Conservation (phyloP, 768 basidiomycete species). For the Boletus vinaceobasis region DNA sequence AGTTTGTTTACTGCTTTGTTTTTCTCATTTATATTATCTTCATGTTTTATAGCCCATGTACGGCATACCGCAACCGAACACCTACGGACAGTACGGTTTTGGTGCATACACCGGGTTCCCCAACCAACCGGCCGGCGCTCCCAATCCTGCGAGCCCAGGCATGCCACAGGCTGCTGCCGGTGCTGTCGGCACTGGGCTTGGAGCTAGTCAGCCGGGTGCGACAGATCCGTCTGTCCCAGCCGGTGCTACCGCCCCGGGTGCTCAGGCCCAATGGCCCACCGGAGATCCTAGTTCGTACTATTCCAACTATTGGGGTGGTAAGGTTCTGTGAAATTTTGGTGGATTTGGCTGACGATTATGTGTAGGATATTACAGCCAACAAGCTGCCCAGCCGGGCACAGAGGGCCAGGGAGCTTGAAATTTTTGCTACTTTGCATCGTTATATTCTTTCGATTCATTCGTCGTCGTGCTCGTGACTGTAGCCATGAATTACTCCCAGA, state of each 20-base stretch:
- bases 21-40: neutral
- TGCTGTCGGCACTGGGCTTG: conserved; percentile 52
- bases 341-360: conserved; percentile 15
- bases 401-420: conserved; percentile 45
- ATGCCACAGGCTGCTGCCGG: conserved; percentile 57
- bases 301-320: conserved; percentile 83
- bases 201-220: conserved; percentile 55
- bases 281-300: conserved; percentile 75
- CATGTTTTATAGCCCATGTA: conserved; percentile 67
- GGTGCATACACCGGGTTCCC: conserved; percentile 72
- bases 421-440: conserved; percentile 23
- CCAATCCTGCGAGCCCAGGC: conserved; percentile 39
- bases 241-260: conserved; percentile 50
- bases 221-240: conserved; percentile 49
- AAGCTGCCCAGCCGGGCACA: conserved; percentile 57
- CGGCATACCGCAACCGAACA: conserved; percentile 79
- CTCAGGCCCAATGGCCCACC: conserved; percentile 74
- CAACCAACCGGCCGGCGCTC: conserved; percentile 51
- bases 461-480: conserved; percentile 31
- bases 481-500: conserved; percentile 27
- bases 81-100: conserved; percentile 75
- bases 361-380: conserved; percentile 80
- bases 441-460: conserved; percentile 23
- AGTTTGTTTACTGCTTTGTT: neutral
- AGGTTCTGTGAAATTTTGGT: conserved; percentile 19